Evolutionary conservation across 108 stramenopile genomes (phyloP), one percentile per base, ranked within the genome.

Genomic region (Nitzschia sp.): DNA sequence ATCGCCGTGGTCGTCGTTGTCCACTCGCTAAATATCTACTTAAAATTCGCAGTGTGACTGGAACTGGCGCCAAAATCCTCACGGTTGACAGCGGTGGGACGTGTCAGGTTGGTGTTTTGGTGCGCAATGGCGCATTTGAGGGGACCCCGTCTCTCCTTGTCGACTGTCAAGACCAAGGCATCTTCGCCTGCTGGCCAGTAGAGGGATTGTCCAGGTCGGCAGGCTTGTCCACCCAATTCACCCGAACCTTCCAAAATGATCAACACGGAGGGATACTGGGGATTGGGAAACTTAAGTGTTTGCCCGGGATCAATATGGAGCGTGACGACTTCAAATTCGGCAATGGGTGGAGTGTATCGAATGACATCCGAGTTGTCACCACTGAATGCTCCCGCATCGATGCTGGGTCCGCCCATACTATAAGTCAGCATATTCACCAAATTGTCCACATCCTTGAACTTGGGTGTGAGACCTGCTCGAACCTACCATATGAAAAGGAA

Each of bases 391-490:
- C 89, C 89, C 0, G 75, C 82, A 71, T 90, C 82, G 56, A 90
- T 90, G 53, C 69, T 76, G 3, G 89, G 89, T 13, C 86, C 86
- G 38, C 89, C 86, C 83, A 82, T 84, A 46, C 72, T 67, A 36
- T 74, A 74, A 3, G 95, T 97, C 16, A 98, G 83, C 92, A 98
- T 98, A 25, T 83, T 76, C 19, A 94, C 86, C 59, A 99, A 81
- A 54, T 91, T 97, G n/a, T 80, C 72, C 31, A 97, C 95, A 75
- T 99, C 99, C 63, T 95, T 92, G 61, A 93, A 90, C 73, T 99
- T 99, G 53, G 97, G 97, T 45, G 99, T 99, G n/a, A 99, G 73
- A 3, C 97, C 99, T 27, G 96, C 97, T 41, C 99, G 88, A 0
- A 99, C 97, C 68, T 69, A 25, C 22, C 41, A 44, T 44, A 44